Percentiles rank a stretch among this genome's conserved stretches.
These are phyloP conservation scores for Gastrodia elata DNA, from an alignment of 106 monocot species.

Conservation along the genomic window DNA sequence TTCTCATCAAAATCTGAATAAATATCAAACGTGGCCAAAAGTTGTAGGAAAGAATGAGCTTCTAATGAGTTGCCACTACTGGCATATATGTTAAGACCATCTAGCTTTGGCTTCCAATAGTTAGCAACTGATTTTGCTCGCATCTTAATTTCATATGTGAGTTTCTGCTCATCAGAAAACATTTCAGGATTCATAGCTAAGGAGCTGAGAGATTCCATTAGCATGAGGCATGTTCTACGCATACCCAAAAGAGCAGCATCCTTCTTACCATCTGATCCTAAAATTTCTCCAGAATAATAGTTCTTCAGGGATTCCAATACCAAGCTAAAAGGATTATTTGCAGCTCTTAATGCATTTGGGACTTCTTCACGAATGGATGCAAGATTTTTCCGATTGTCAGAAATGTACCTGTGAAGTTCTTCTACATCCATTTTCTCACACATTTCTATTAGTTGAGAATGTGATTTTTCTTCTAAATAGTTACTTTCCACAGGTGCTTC, in stretches of 20 bases:
- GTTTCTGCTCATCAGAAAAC: constrained; percentile 14
- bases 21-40: constrained; percentile 72
- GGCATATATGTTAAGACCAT: constrained; percentile 44
- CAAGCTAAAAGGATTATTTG: constrained; percentile 45
- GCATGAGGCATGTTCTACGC: constrained; percentile 84
- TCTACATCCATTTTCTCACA: constrained; percentile 76
- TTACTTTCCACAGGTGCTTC: constrained; percentile 15
- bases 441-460: constrained; percentile 39
- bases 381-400: constrained; percentile 84
- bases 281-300: constrained; percentile 63
- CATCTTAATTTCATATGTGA: constrained; percentile 37
- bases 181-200: constrained; percentile 18
- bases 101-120: constrained; percentile 71
- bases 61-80: constrained; percentile 80
- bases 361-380: constrained; percentile 77
- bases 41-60: constrained; percentile 86
- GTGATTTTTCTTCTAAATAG: constrained; percentile 15
- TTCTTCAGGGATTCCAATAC: constrained; percentile 70
- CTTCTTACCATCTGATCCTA: constrained; percentile 69
- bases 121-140: constrained; percentile 62
- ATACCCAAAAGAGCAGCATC: constrained; percentile 74
- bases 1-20: constrained; percentile 49
- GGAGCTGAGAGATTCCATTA: constrained; percentile 75
- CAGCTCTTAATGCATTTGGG: constrained; percentile 50
- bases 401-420: constrained; percentile 72